Evolutionary conservation across 345 rosid genomes (phyloP), one percentile per base, ranked within the genome.

Genomic region (Citrus australasica): DNA sequence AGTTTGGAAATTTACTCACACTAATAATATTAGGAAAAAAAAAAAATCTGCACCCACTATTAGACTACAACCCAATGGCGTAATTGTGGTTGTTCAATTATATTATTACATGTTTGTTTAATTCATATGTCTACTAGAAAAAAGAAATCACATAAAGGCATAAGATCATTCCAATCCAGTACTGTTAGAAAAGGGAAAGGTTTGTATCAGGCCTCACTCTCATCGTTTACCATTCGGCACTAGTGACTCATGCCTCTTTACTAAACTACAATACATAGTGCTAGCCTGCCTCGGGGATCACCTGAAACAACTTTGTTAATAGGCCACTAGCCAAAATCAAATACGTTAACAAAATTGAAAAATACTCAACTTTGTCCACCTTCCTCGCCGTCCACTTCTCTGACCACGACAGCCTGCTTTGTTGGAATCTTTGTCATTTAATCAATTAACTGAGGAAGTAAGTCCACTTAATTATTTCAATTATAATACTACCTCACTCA

Each of bases 351-450:
- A 25, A 70, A 28, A 10, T 9, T 16, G 9, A 73, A 42, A 38
- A 46, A 77, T 30, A 79, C 9, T 69, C 30, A 53, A 73, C 21
- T 28, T 69, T 35, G 25, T 59, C 79, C 2, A 60, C 70, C 79
- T 46, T 46, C 80, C 19, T 42, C 75, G 65, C 86, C 84, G 84
- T 78, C 89, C 83, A 63, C 69, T 55, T 67, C 79, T 37, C 62
- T 75, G 30, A 30, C 81, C 79, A 73, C 60, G 76, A 82, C 79
- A 67, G 33, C 22, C 55, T 78, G 84, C 82, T 69, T 60, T 61
- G 83, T 79, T 22, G 79, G 81, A 76, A 16, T 9, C 28, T 76
- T 61, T 69, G 82, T 73, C 76, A 63, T 73, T 33, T 77, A 75
- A 46, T 75, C 61, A 46, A 37, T 27, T 61, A 24, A 25, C n/a